phyloP scores from a whole-genome alignment of 768 basidiomycete species.

The Rhodotorula graminis region DNA sequence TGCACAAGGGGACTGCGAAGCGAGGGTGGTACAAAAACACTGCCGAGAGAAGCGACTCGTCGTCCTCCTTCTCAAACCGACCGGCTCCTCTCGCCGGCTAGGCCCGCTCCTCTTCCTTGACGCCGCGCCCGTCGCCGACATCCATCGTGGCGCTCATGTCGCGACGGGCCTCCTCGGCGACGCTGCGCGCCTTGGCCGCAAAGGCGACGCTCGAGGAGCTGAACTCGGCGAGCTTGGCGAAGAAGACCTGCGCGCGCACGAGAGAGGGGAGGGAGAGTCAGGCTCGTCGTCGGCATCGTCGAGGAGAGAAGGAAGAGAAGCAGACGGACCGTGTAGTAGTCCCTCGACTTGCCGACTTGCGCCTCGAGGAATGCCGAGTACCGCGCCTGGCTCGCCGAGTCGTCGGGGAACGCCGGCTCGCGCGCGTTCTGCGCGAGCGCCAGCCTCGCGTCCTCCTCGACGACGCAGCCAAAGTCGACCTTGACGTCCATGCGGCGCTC shows the following conservation, averaged over 20 bases:
- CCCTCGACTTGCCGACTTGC: slow-evolving; percentile 8
- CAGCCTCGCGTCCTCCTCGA: not conserved
- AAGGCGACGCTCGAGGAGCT: not conserved
- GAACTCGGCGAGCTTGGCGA: slow-evolving; percentile 8
- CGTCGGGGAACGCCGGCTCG: not conserved
- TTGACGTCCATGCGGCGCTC: not conserved
- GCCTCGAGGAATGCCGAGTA: slow-evolving; percentile 7
- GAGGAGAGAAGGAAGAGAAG: not conserved
- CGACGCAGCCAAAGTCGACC: not conserved
- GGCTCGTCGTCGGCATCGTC: not conserved
- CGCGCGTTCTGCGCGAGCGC: not conserved
- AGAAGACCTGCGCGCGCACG: slow-evolving; percentile 2
- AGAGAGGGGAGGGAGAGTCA: no score
- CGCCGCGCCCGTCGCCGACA: not conserved
- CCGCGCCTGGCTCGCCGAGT: not conserved
- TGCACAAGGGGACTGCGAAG: not conserved
- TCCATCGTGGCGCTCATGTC: not conserved
- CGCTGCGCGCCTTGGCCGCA: not conserved
- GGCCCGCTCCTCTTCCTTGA: not conserved
- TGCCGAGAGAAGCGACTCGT: not conserved
- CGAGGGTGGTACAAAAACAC: not conserved
- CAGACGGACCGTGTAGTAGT: slow-evolving; percentile 10
- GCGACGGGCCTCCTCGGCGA: not conserved
- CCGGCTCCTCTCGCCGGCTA: no score
- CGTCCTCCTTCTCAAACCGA: no score